Evolutionary conservation across 106 monocot species (phyloP), one percentile per base, ranked within the genome.

Genomic region (Dioscorea dumetorum): DNA sequence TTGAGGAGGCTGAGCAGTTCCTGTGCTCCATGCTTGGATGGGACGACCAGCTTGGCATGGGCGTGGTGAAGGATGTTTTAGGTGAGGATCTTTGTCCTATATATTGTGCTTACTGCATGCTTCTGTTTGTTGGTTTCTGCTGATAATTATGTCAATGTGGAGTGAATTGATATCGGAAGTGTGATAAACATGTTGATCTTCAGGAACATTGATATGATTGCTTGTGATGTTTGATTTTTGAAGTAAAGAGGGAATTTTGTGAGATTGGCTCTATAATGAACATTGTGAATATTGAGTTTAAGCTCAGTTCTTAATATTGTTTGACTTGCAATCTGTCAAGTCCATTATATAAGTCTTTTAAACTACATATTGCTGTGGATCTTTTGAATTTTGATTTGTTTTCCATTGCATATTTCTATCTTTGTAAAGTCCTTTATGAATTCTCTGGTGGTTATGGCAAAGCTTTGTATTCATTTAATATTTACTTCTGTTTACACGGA

Each of bases 1-100:
- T 17, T 3, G 84, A 88, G 50, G 88, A 91, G 34, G 91, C 83
- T 1, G 88, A 88, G 78, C 73, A 86, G 63, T 88, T 97, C 60
- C 60, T 97, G 28, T 84, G 71, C 57, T 84, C 84, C 22, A 84
- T 97, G 82, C 60, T 97, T 4, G 91, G 86, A 9, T 82, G 80
- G 6, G 48, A 33, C 12, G 85, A 82, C 20, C 76, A 91, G 62
- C 79, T 95, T 24, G 91, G 77, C 24, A 67, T 80, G 76, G 91
- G 66, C 21, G 80, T 84, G 33, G 82, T 97, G 49, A 82, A 76
- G 58, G 86, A 97, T 50, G 85, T 91, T 16, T 69, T 97, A 49
- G 72, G 95, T 91, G 58, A 91, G 85, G 68, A 35, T 15, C 14
- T 48, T 23, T 17, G 24, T 49, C 17, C 63, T 23, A 13, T 19